These are phyloP conservation scores for Boehmeria nivea DNA, from an alignment of 306 rosid genomes.

Conservation along the genomic window DNA sequence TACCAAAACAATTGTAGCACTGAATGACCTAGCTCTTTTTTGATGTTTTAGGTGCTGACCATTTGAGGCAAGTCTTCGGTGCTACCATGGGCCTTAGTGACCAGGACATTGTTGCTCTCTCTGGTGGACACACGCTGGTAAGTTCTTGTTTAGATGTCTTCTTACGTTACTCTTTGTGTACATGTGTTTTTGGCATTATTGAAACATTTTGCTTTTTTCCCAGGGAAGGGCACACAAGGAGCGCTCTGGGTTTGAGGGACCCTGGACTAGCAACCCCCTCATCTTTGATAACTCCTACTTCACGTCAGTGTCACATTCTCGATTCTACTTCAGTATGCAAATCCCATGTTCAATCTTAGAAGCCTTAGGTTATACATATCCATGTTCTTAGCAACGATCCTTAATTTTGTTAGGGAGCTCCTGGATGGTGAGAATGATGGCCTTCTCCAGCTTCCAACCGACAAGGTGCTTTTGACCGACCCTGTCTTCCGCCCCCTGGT, in stretches of 20 bases:
- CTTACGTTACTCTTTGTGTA: too few relatives aligned
- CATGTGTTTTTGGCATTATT: not conserved
- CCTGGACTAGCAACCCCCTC: conserved; percentile 90
- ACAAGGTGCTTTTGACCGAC: conserved; percentile 74
- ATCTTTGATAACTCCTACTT: conserved; percentile 88
- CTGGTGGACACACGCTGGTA: conserved; percentile 92
- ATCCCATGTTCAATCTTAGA: not conserved
- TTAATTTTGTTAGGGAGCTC: conserved; percentile 40
- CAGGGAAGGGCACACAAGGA: conserved; percentile 98
- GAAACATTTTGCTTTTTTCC: not conserved
- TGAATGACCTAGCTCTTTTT: not conserved
- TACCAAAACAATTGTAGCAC: not conserved
- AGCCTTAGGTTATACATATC: too few relatives aligned
- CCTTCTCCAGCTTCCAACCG: conserved; percentile 73
- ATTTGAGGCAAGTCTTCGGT: conserved; percentile 76
- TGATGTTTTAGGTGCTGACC: conserved; percentile 63
- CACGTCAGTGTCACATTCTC: conserved; percentile 32
- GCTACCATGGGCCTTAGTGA: conserved; percentile 79
- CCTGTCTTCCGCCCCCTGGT: conserved; percentile 95
- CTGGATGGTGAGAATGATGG: conserved; percentile 82
- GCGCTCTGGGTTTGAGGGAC: conserved; percentile 97
- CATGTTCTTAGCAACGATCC: not conserved
- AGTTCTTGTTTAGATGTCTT: conserved; percentile 11
- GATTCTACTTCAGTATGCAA: not conserved
- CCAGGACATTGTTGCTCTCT: conserved; percentile 85